These are phyloP conservation scores for Prunus armeniaca DNA, from an alignment of 306 rosid genomes.

Conservation along the genomic window DNA sequence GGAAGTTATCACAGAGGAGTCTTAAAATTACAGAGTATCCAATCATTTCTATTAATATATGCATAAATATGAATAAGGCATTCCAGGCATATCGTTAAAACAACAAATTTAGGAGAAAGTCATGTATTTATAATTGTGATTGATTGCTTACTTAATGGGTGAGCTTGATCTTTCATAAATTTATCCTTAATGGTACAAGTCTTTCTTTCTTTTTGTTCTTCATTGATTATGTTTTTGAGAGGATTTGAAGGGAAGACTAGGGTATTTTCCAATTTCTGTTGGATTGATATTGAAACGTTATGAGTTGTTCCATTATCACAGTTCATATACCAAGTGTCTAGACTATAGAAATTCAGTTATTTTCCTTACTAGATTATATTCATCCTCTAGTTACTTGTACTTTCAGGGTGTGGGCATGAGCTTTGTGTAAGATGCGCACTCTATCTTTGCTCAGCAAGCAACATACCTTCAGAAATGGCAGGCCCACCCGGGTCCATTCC, in stretches of 20 bases:
- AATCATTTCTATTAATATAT: neutral
- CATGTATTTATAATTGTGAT: neutral
- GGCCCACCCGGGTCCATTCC: constrained; percentile 87
- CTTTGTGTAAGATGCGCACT: constrained; percentile 94
- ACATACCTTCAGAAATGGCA: constrained; percentile 49
- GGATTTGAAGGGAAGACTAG: too few species aligned
- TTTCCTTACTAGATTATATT: neutral
- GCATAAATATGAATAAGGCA: neutral
- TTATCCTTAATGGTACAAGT: neutral
- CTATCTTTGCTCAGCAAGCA: constrained; percentile 86
- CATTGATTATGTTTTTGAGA: too few species aligned
- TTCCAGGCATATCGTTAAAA: neutral
- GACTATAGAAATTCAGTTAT: neutral
- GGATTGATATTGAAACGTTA: neutral
- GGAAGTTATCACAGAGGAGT: too few species aligned
- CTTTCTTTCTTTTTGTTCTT: neutral
- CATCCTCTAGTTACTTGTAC: constrained; percentile 20
- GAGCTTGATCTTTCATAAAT: neutral
- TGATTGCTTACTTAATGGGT: neutral
- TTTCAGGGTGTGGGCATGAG: constrained; percentile 83
- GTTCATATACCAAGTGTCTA: neutral
- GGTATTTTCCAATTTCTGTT: neutral
- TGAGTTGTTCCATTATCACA: neutral
- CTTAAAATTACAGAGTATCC: neutral
- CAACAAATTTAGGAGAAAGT: neutral